Evolutionary conservation across 495 filamentous ascomycete genomes (phyloP).

Genomic region (Xeromyces bisporus): DNA sequence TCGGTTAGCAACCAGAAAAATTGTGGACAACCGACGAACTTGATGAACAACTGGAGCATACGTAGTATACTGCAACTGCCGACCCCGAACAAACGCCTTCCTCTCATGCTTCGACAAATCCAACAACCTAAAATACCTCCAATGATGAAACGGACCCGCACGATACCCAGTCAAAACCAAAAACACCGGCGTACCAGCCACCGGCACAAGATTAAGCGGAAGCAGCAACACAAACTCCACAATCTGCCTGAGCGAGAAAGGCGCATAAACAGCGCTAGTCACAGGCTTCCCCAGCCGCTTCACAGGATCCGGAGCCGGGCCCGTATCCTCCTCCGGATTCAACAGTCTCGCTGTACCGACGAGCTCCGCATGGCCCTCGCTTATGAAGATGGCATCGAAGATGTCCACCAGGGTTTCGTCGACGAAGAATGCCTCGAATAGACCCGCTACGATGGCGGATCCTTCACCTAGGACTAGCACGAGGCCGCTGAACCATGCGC

Average conservation of each 20-base stretch:
- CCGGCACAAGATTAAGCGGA: slow-evolving; percentile 48
- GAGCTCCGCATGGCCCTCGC: slow-evolving; percentile 40
- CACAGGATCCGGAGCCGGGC: slow-evolving; percentile 33
- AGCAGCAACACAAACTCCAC: slow-evolving; percentile 55
- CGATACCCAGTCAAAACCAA: slow-evolving; percentile 45
- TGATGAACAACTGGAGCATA: slow-evolving; percentile 12
- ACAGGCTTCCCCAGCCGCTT: slow-evolving; percentile 42
- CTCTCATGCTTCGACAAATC: slow-evolving; percentile 40
- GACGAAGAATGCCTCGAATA: slow-evolving; percentile 54
- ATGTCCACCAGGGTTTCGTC: slow-evolving; percentile 53
- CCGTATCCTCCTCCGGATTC: slow-evolving; percentile 32
- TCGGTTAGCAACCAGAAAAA: too few species aligned
- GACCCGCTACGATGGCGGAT: slow-evolving; percentile 37
- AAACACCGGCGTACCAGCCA: slow-evolving; percentile 46
- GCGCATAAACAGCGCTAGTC: slow-evolving; percentile 40
- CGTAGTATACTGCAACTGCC: slow-evolving; percentile 46
- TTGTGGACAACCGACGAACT: slow-evolving; percentile 3
- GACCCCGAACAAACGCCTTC: slow-evolving; percentile 32
- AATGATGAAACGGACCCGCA: slow-evolving; percentile 48
- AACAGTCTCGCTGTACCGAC: slow-evolving; percentile 37
- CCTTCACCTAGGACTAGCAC: slow-evolving; percentile 53
- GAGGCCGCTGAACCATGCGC: slow-evolving; percentile 45
- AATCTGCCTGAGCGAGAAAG: slow-evolving; percentile 60
- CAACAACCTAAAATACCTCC: slow-evolving; percentile 46
- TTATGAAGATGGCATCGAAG: slow-evolving; percentile 46